phyloP scores from a whole-genome alignment of 352 stramenopile genomes.

The Pythium folliculosum region DNA sequence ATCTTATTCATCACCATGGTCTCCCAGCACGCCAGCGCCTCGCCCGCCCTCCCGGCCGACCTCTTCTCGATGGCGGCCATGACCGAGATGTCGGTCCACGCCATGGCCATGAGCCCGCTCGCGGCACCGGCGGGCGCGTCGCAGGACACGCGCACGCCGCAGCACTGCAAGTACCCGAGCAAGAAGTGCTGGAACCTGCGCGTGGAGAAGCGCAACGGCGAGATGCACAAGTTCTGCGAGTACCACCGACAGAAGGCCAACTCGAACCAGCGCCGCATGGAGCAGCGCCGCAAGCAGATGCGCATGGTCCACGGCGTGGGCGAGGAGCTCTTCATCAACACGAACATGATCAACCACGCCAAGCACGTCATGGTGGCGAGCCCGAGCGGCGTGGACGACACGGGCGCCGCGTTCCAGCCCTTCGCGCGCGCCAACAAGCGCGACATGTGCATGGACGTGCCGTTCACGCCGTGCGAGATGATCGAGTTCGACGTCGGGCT shows the following conservation, averaged over 20 bases:
- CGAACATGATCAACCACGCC: conserved; percentile 24
- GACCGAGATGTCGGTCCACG: conserved; percentile 30
- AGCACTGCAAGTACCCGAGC: conserved; percentile 67
- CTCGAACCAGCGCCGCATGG: conserved; percentile 83
- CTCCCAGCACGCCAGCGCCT: conserved; percentile 25
- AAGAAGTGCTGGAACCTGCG: conserved; percentile 85
- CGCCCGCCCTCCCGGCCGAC: conserved; percentile 19
- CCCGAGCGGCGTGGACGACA: conserved; percentile 47
- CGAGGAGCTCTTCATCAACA: conserved; percentile 30
- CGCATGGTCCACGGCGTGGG: conserved; percentile 24
- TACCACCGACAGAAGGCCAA: conserved; percentile 86
- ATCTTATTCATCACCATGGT: conserved; percentile 24
- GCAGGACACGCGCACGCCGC: conserved; percentile 21
- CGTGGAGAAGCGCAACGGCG: conserved; percentile 80
- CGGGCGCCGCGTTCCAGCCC: conserved; percentile 30
- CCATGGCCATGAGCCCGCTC: conserved; percentile 24
- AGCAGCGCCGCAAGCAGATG: conserved; percentile 75
- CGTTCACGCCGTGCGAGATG: conserved; percentile 32
- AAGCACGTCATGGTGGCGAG: conserved; percentile 36
- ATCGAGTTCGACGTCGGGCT: conserved; percentile 66
- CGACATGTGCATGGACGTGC: conserved; percentile 71
- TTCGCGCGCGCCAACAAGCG: conserved; percentile 12
- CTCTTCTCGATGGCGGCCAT: conserved; percentile 31
- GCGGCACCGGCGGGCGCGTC: neutral
- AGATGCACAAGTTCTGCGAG: conserved; percentile 87